A percentile compares a stretch with the other conserved stretches of the same genome.
These are phyloP conservation scores for Isatis lusitanica DNA, from an alignment of 441 rosid species.

Conservation along the genomic window DNA sequence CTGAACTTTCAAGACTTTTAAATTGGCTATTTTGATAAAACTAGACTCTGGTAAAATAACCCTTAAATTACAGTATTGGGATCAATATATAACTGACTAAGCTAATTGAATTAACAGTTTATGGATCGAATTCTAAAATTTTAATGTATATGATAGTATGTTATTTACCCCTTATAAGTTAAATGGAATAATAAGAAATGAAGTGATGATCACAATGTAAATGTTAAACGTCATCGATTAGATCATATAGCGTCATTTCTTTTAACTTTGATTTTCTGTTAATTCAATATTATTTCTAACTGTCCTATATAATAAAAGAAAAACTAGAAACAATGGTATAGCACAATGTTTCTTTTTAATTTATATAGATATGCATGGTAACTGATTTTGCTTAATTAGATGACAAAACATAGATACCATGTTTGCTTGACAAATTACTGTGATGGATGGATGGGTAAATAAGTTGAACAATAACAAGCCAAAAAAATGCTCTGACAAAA, in stretches of 20 bases:
- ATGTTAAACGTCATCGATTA: conserved; percentile 16
- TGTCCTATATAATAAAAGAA: not conserved
- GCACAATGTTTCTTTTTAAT: not conserved
- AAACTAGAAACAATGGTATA: not conserved
- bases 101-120: not conserved
- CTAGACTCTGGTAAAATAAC: not conserved
- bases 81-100: not conserved
- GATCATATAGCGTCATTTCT: not conserved
- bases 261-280: not conserved
- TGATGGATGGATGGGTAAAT: not conserved
- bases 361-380: not conserved
- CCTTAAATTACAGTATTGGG: not conserved
- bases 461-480: not conserved
- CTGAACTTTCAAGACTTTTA: not conserved
- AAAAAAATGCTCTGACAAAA: no score
- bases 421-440: not conserved
- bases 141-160: not conserved
- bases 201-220: not conserved
- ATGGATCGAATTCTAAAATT: not conserved
- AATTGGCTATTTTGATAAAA: not conserved
- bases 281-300: not conserved
- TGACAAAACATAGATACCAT: no score
- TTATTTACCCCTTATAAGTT: not conserved
- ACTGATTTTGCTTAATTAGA: not conserved
- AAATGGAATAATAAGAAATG: not conserved